phyloP scores from a whole-genome alignment of 805 yeast genomes.

The Hanseniaspora mollemarum region DNA sequence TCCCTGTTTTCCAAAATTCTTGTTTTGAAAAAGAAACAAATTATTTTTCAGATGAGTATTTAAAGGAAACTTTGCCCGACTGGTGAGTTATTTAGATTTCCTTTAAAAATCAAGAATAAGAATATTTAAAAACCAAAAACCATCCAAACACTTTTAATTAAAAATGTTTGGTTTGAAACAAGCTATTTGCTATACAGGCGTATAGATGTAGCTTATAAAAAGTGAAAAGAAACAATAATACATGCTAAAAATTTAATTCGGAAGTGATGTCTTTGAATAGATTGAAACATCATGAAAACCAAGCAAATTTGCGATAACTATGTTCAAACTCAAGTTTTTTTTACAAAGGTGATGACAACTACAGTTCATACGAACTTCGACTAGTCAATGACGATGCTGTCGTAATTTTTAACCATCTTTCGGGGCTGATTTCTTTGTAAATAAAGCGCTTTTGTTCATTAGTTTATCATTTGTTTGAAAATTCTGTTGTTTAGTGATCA shows the following conservation, averaged over 20 bases:
- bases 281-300: no score
- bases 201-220: not conserved
- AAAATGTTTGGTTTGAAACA: not conserved
- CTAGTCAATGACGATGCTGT: conserved; percentile 30
- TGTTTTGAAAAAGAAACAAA: no score
- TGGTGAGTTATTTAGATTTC: no score
- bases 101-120: not conserved
- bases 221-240: conserved; percentile 1
- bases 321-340: not conserved
- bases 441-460: not conserved
- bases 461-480: not conserved
- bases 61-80: no score
- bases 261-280: no score
- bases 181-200: not conserved
- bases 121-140: not conserved
- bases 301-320: not conserved
- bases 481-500: no score
- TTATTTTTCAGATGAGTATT: not conserved
- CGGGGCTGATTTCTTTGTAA: conserved; percentile 29
- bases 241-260: conserved; percentile 11
- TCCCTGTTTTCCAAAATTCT: no score
- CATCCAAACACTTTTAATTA: not conserved
- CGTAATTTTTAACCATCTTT: conserved; percentile 33
- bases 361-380: conserved; percentile 30
- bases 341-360: conserved; percentile 29